These are phyloP conservation scores for Alternaria panax DNA, from an alignment of 2,329 filamentous ascomycete species.

Conservation along the genomic window DNA sequence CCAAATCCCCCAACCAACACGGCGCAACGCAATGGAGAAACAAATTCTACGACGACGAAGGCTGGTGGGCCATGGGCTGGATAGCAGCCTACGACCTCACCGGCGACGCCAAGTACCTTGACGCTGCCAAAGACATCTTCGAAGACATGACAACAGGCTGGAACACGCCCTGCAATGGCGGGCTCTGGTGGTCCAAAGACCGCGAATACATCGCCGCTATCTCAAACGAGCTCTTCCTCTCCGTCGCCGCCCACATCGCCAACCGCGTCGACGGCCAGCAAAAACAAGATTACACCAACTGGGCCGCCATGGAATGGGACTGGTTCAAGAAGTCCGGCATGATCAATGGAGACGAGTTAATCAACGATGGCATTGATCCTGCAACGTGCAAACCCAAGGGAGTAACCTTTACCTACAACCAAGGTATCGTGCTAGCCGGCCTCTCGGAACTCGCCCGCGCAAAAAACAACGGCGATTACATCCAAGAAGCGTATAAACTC, in stretches of 20 bases:
- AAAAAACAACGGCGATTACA: slow-evolving; percentile 45
- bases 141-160: slow-evolving; percentile 63
- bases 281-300: slow-evolving; percentile 55
- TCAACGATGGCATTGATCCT: slow-evolving; percentile 63
- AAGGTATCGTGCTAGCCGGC: slow-evolving; percentile 64
- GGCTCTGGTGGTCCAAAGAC: slow-evolving; percentile 66
- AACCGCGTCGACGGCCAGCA: slow-evolving; percentile 54
- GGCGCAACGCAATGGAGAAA: slow-evolving; percentile 55
- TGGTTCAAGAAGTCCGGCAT: slow-evolving; percentile 62
- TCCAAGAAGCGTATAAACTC: slow-evolving; percentile 36
- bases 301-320: slow-evolving; percentile 60
- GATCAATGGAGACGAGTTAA: slow-evolving; percentile 59
- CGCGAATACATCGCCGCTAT: slow-evolving; percentile 63
- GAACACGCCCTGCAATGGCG: slow-evolving; percentile 57
- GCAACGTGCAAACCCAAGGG: slow-evolving; percentile 62
- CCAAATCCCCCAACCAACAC: slow-evolving; percentile 38
- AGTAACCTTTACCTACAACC: slow-evolving; percentile 65
- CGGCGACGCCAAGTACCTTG: slow-evolving; percentile 60
- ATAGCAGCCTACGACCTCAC: slow-evolving; percentile 66
- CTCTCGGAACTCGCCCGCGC: slow-evolving; percentile 61
- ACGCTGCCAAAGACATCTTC: slow-evolving; percentile 62
- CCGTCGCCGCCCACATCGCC: slow-evolving; percentile 62
- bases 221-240: slow-evolving; percentile 66
- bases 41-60: slow-evolving; percentile 66
- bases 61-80: slow-evolving; percentile 70